Percentiles rank a stretch among this genome's conserved stretches.
phyloP scores from a whole-genome alignment of 805 yeast species.

The Ogataea angusta region DNA sequence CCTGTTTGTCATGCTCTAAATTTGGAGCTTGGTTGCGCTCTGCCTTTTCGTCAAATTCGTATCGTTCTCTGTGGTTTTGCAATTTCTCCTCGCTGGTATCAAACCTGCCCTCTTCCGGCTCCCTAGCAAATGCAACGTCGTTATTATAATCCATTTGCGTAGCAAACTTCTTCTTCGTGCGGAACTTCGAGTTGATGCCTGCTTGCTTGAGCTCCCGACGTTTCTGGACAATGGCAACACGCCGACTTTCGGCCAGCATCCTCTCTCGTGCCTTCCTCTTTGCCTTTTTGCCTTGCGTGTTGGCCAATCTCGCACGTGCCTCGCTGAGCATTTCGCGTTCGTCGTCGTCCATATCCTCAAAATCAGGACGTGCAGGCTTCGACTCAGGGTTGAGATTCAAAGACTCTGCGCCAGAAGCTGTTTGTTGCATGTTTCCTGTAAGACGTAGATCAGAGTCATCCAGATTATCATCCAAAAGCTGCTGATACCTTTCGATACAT shows the following conservation, averaged over 20 bases:
- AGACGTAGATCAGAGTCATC: slow-evolving; percentile 28
- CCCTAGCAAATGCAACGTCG: slow-evolving; percentile 76
- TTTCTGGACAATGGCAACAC: slow-evolving; percentile 73
- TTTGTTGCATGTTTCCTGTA: slow-evolving; percentile 20
- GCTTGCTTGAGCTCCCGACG: slow-evolving; percentile 80
- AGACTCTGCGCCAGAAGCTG: slow-evolving; percentile 41
- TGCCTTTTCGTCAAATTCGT: slow-evolving; percentile 43
- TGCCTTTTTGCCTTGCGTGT: slow-evolving; percentile 93
- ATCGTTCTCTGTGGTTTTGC: slow-evolving; percentile 36
- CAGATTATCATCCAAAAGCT: slow-evolving; percentile 51
- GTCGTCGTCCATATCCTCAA: slow-evolving; percentile 76
- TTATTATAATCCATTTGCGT: slow-evolving; percentile 77
- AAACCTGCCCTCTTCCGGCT: slow-evolving; percentile 64
- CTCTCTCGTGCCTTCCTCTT: slow-evolving; percentile 85
- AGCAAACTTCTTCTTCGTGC: slow-evolving; percentile 49
- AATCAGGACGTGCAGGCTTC: slow-evolving; percentile 78
- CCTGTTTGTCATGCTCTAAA: slow-evolving; percentile 34
- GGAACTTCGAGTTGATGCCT: slow-evolving; percentile 54
- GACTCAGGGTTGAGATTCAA: slow-evolving; percentile 73
- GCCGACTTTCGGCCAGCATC: slow-evolving; percentile 70
- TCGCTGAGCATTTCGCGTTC: slow-evolving; percentile 92
- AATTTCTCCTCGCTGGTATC: slow-evolving; percentile 61
- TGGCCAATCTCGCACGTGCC: slow-evolving; percentile 86
- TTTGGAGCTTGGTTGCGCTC: slow-evolving; percentile 43
- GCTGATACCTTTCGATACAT: slow-evolving; percentile 82